phyloP scores from a whole-genome alignment of 176 grass and related monocot genomes.

The Pharus latifolius region DNA sequence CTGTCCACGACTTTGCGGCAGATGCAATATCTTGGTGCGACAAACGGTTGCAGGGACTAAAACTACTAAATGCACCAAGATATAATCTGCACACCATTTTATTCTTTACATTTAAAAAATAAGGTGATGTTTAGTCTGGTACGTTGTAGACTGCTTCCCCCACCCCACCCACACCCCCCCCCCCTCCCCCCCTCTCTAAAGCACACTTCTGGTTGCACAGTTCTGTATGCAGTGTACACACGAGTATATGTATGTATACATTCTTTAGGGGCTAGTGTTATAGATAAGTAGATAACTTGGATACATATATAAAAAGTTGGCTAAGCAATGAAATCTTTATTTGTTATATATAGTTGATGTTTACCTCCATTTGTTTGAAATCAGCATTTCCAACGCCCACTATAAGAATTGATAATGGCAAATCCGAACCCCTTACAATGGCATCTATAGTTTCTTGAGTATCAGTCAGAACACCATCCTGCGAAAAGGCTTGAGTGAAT shows the following conservation, averaged over 20 bases:
- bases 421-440: constrained; percentile 79
- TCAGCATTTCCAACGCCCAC: constrained; percentile 83
- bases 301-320: neutral
- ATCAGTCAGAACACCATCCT: constrained; percentile 93
- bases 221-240: too few species aligned
- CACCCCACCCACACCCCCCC: too few species aligned
- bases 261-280: too few species aligned
- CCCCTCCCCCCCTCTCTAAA: too few species aligned
- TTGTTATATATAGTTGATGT: neutral
- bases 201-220: too few species aligned
- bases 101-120: too few species aligned
- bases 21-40: neutral
- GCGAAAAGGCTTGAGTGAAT: neutral
- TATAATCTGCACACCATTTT: too few species aligned
- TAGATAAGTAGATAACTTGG: too few species aligned
- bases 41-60: neutral
- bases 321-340: neutral
- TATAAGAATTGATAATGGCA: constrained; percentile 93
- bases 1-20: neutral
- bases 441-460: constrained; percentile 75
- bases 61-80: neutral
- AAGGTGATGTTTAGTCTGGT: too few species aligned
- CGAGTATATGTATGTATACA: too few species aligned
- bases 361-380: constrained; percentile 96
- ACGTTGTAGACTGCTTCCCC: too few species aligned